Evolutionary conservation across 768 basidiomycete genomes (phyloP), one percentile per base, ranked within the genome.

Genomic region (Boletus fagicola): DNA sequence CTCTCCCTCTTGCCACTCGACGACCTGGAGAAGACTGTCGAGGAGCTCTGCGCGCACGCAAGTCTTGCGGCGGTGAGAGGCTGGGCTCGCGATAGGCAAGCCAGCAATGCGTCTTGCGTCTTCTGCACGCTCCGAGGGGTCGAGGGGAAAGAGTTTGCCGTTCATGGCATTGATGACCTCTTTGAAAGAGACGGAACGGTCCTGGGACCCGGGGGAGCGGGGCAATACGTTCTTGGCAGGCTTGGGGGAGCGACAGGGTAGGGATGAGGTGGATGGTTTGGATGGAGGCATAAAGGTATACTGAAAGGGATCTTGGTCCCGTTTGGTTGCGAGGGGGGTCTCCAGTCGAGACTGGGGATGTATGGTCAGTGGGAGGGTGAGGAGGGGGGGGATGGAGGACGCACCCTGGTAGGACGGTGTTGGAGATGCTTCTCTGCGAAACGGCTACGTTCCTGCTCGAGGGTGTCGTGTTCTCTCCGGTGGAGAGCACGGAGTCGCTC

Each of bases 81-180:
- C 11, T 2, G 68, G 10, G 46, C 8, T 52, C 2, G 60, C 16
- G 35, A 72, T 58, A 30, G 61, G 59, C 49, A 72, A 5, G 24
- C 70, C 71, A 4, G 68, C 58, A 38, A 70, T 60, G 47, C 68
- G 67, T 43, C 65, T 60, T 30, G 74, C 67, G 30, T 74, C 72
- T 13, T 70, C 68, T 36, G 56, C 72, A 51, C 64, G 74, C 63
- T 62, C 72, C 50, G 60, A 67, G 36, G 66, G 54, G 31, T 80
- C 76, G 5, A 67, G 58, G 2, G 79, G 82, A 62, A 87, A 87
- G 20, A 87, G 73, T 5, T 77, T 74, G 5, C 85, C 85, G 42
- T 80, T 75, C 82, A 87, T 85, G 65, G 80, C 78, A 45, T 66
- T 66, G 44, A 83, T 69, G 49, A 87, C 84, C 36, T 84, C 82